A percentile compares a stretch with the other conserved stretches of the same genome.
Conservation (phyloP, 2,329 filamentous ascomycete species). For the Fusarium ramigenum region DNA sequence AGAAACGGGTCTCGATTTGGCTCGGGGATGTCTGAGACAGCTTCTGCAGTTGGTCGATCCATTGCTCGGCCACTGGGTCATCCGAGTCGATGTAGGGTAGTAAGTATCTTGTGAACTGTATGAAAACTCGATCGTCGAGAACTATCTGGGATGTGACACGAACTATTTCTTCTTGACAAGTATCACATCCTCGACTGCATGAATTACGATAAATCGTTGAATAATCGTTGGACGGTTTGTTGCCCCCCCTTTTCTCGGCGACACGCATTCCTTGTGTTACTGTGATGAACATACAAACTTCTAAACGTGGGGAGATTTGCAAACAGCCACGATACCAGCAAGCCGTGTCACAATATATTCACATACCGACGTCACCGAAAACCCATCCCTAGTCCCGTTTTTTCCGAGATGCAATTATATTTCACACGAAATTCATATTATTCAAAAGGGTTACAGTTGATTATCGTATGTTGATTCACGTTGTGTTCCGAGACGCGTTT, state of each 20-base stretch:
- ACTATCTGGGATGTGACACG: background rate
- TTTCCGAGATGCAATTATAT: background rate
- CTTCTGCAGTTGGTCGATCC: background rate
- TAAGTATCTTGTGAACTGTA: background rate
- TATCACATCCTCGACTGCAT: background rate
- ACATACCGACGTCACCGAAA: slow-evolving; percentile 25
- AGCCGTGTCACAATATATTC: slow-evolving; percentile 7
- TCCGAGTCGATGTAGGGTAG: slow-evolving; percentile 31
- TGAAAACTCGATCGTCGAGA: background rate
- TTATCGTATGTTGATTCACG: slow-evolving; percentile 12
- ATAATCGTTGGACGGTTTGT: background rate
- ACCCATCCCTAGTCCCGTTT: background rate
- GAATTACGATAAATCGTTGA: background rate
- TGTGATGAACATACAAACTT: slow-evolving; percentile 11
- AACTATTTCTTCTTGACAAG: background rate
- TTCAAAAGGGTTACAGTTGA: background rate
- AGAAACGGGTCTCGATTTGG: slow-evolving; percentile 17
- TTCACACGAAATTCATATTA: background rate
- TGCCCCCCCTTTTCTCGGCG: slow-evolving; percentile 20
- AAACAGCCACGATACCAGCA: slow-evolving; percentile 33
- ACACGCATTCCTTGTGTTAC: slow-evolving; percentile 32
- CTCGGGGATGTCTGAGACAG: slow-evolving; percentile 18
- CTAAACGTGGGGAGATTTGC: slow-evolving; percentile 18
- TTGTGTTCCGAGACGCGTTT: slow-evolving; percentile 23
- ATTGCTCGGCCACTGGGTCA: background rate